Base-by-base conservation (phyloP, 139 green algal species). In the Auxenochlorella protothecoides region DNA sequence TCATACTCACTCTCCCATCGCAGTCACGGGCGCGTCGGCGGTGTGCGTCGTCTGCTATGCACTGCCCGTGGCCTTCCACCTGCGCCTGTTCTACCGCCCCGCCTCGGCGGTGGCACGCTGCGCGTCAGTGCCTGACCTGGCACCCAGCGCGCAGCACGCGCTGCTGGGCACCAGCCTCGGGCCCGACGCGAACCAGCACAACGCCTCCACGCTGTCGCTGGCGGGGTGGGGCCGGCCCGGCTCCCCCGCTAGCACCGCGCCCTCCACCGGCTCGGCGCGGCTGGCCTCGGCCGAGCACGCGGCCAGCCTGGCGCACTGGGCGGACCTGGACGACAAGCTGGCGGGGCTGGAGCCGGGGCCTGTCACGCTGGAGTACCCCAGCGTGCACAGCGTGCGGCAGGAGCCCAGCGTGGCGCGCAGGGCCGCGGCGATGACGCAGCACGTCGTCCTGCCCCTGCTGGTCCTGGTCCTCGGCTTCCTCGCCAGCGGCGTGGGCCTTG, bases 11-110 rank as follows among this genome's bases (percentile, higher is more conserved):
- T 44, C 27, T 44, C 27, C 27, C 27, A 44, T 44, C 27, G 74
- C 83, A 14, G 63, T 85, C n/a, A 88, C 83, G 8, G 83, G 79
- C 16, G 80, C 80, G 2, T 81, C 78, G 5, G 83, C 75, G 12
- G 81, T 85, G 52, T 83, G 72, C 62, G 55, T 83, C 0, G 78
- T 88, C 6, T 79, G 70, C 52, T 88, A 87, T 52, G 66, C 85
- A 9, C 70, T 88, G 9, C 83, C 83, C 12, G 75, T 88, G 0
- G 72, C 59, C 3, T 63, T 88, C 12, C 81, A 87, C 60, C 63
- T 87, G 8, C 65, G 44, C 27, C 72, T 86, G 11, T 79, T 73
- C 71, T 70, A 70, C 6, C 15, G 57, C 16, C 51, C 11, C 27
- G 53, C 52, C 9, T 44, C 5, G 52, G 66, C 53, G 66, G 53